Conservation (phyloP, 495 filamentous ascomycete genomes). For the Zalerion maritima region DNA sequence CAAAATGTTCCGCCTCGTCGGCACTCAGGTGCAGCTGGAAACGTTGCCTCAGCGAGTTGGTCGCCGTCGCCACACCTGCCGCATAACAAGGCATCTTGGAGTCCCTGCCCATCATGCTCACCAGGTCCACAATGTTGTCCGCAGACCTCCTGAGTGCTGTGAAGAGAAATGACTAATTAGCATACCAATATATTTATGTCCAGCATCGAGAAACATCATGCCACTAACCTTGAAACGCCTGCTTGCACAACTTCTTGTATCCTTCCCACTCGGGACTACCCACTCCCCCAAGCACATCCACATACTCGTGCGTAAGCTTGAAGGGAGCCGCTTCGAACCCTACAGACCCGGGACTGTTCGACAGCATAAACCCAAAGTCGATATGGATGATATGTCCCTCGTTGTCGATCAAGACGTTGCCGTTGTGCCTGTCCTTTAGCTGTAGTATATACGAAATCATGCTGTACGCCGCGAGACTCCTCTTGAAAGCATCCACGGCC, state of each 20-base stretch:
- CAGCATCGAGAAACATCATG: constrained; percentile 1
- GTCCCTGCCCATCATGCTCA: constrained; percentile 61
- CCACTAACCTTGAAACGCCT: constrained; percentile 50
- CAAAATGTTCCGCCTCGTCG: constrained; percentile 57
- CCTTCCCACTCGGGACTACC: constrained; percentile 46
- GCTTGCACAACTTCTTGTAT: constrained; percentile 57
- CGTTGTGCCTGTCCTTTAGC: constrained; percentile 69
- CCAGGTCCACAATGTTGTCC: constrained; percentile 57
- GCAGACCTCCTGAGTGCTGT: constrained; percentile 51
- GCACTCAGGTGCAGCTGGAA: constrained; percentile 62
- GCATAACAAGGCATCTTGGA: constrained; percentile 66
- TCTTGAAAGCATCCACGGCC: constrained; percentile 54
- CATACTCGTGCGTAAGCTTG: constrained; percentile 64
- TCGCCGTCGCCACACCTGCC: constrained; percentile 45
- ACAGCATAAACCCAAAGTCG: constrained; percentile 73
- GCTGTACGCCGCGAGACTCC: constrained; percentile 59
- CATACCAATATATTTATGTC: constrained; percentile 1
- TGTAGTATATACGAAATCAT: constrained; percentile 63
- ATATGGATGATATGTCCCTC: constrained; percentile 70
- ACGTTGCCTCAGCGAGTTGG: constrained; percentile 44
- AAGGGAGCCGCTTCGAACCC: constrained; percentile 70
- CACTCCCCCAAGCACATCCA: constrained; percentile 57
- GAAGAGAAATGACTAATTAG: constrained; percentile 3
- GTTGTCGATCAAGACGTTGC: constrained; percentile 65
- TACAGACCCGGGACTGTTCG: constrained; percentile 60